Conservation (phyloP, 2,329 filamentous ascomycete species). For the Botrytis cinerea region DNA sequence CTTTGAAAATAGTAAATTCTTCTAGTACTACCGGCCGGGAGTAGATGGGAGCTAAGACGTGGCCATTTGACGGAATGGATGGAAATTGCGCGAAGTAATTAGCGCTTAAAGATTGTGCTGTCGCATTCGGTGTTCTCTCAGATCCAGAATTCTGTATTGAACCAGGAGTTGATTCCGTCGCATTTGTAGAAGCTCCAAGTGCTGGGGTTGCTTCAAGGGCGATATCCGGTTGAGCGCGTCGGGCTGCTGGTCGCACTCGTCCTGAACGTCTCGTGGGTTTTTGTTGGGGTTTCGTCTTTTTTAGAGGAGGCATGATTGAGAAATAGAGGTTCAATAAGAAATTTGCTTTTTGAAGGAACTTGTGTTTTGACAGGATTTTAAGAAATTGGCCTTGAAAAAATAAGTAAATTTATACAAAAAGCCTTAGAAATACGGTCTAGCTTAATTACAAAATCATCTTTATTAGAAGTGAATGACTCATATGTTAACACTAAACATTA, state of each 20-base stretch:
- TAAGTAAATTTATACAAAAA: background rate
- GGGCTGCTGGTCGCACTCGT: background rate
- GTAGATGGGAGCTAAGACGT: background rate
- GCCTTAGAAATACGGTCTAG: background rate
- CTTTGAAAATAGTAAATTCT: background rate
- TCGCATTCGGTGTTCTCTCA: background rate
- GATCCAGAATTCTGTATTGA: background rate
- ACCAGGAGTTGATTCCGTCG: background rate
- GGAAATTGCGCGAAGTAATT: background rate
- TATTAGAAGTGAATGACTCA: background rate
- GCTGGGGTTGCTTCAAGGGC: background rate
- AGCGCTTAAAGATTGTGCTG: background rate
- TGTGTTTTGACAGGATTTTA: background rate
- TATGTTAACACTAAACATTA: background rate
- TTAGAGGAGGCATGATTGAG: background rate
- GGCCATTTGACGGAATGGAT: no score
- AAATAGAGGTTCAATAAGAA: background rate
- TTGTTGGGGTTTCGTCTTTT: no score
- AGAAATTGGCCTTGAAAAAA: no score
- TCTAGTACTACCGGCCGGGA: background rate
- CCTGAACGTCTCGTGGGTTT: background rate
- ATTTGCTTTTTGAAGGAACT: background rate
- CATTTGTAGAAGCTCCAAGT: background rate
- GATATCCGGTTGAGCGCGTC: background rate
- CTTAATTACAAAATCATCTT: background rate